A percentile compares a stretch with the other conserved stretches of the same genome.
These are phyloP conservation scores for Leptomonas pyrrhocoris DNA, from an alignment of 208 protist species.

Conservation along the genomic window DNA sequence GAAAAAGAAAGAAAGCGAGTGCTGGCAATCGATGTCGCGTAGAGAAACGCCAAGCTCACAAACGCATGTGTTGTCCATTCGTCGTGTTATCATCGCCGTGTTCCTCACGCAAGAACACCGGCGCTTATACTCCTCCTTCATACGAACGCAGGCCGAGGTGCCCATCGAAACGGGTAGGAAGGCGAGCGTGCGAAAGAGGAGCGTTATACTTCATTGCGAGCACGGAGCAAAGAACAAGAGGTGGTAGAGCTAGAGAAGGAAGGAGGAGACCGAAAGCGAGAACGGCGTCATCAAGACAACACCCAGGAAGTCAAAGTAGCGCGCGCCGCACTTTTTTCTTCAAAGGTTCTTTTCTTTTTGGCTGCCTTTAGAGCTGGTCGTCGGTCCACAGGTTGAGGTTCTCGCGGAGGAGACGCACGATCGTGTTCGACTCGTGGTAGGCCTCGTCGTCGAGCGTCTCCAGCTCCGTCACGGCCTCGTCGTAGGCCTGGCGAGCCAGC, in stretches of 20 bases:
- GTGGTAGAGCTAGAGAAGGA: background rate
- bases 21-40: too few species aligned
- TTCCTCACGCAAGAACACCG: background rate
- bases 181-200: background rate
- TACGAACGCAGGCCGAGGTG: background rate
- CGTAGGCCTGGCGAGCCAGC: conserved; percentile 94
- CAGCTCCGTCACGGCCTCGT: conserved; percentile 97
- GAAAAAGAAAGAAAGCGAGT: background rate
- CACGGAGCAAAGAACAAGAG: background rate
- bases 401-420: conserved; percentile 99
- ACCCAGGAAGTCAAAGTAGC: background rate
- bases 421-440: conserved; percentile 99
- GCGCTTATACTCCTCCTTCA: background rate
- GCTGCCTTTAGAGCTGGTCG: conserved; percentile 66
- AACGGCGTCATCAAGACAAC: background rate
- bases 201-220: too few species aligned
- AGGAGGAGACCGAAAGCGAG: background rate
- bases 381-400: conserved; percentile 99
- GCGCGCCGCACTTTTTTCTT: background rate
- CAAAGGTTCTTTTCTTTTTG: background rate
- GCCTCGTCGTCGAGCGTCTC: conserved; percentile 98
- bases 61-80: background rate
- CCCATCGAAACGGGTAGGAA: background rate
- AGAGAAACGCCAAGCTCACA: background rate
- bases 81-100: background rate